phyloP scores from a whole-genome alignment of 352 stramenopile genomes.

The Phytophthora brassicae region DNA sequence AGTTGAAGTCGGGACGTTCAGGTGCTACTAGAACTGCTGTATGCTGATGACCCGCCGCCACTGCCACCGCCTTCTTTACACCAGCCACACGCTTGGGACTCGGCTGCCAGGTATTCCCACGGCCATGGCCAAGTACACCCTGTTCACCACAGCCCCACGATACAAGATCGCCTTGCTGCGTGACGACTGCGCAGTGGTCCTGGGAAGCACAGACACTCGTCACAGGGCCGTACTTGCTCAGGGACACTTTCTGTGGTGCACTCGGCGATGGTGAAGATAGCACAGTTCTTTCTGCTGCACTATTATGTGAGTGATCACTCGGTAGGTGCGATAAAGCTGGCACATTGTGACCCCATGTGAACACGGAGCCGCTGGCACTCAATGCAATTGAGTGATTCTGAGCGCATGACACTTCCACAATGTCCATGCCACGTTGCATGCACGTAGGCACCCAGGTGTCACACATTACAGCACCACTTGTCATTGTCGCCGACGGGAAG shows the following conservation, averaged over 20 bases:
- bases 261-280: constrained; percentile 31
- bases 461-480: constrained; percentile 35
- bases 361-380: constrained; percentile 60
- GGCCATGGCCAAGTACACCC: constrained; percentile 69
- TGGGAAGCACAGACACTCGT: constrained; percentile 70
- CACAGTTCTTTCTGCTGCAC: constrained; percentile 19
- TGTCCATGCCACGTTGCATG: constrained; percentile 52
- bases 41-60: constrained; percentile 76
- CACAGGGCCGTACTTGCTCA: constrained; percentile 47
- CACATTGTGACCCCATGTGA: constrained; percentile 76
- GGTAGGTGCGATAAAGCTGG: constrained; percentile 58
- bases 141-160: constrained; percentile 76
- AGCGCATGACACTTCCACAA: constrained; percentile 73
- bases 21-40: constrained; percentile 69
- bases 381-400: constrained; percentile 82
- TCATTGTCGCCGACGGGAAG: constrained; percentile 36
- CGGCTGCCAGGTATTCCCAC: constrained; percentile 75
- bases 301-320: constrained; percentile 4
- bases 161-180: constrained; percentile 59
- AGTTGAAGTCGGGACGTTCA: constrained; percentile 28
- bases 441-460: constrained; percentile 64
- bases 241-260: constrained; percentile 47
- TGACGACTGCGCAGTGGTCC: constrained; percentile 78
- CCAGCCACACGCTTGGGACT: constrained; percentile 74
- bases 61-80: constrained; percentile 71